Evolutionary conservation across 2,329 filamentous ascomycete genomes (phyloP).

Genomic region (Colletotrichum sansevieriae): DNA sequence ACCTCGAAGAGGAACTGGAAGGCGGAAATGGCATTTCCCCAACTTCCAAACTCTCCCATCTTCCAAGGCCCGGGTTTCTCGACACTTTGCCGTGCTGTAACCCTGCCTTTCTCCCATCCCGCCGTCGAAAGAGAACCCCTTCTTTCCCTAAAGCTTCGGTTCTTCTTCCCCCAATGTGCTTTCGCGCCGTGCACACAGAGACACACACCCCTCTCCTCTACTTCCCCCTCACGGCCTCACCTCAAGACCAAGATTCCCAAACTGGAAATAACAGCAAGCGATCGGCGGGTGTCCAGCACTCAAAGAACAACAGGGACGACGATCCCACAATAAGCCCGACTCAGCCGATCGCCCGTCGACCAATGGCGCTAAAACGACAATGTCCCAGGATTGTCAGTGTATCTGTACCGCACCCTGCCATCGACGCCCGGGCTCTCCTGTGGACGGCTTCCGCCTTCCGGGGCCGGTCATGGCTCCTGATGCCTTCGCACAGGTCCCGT

Average conservation of each 20-base stretch:
- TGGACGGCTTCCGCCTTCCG: constrained; percentile 19
- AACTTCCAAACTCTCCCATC: constrained; percentile 15
- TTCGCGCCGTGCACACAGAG: not conserved
- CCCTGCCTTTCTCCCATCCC: constrained; percentile 4
- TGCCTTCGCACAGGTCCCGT: not conserved
- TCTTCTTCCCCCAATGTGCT: not conserved
- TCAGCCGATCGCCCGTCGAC: constrained; percentile 28
- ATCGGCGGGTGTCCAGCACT: constrained; percentile 34
- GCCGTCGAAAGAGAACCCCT: not conserved
- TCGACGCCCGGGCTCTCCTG: not conserved
- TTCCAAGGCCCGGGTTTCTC: constrained; percentile 2
- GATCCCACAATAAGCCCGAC: constrained; percentile 40
- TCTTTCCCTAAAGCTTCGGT: not conserved
- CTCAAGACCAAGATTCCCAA: constrained; percentile 15
- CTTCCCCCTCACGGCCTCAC: not conserved
- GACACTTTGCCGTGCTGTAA: constrained; percentile 14
- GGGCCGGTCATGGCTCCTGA: constrained; percentile 6
- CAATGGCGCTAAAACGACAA: constrained; percentile 22
- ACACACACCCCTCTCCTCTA: not conserved
- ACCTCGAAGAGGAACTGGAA: constrained; percentile 24
- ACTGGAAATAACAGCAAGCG: constrained; percentile 24
- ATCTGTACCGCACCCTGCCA: not conserved
- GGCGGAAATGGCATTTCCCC: constrained; percentile 33
- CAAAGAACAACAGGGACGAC: constrained; percentile 3
- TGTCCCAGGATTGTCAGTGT: constrained; percentile 8